phyloP scores from a whole-genome alignment of 140 eudicot species.

The Flaveria floridana region DNA sequence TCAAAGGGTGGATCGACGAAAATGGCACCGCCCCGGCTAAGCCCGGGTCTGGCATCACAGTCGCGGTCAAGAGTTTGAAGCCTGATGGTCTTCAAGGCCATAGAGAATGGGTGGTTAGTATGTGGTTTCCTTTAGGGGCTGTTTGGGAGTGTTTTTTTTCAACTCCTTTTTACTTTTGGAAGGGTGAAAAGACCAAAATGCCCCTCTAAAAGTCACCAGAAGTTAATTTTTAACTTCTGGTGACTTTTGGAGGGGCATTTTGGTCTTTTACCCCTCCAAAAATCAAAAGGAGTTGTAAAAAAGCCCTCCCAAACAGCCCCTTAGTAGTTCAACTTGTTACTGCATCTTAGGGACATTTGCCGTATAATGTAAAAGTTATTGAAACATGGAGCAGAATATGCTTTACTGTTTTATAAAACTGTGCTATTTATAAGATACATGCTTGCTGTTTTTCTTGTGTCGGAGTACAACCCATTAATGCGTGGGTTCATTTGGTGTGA shows the following conservation, averaged over 20 bases:
- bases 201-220: too few relatives aligned
- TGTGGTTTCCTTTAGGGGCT: not conserved
- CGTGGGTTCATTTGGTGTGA: not conserved
- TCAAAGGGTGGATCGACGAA: conserved; percentile 98
- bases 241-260: too few relatives aligned
- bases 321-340: not conserved
- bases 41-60: conserved; percentile 90
- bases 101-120: conserved; percentile 99
- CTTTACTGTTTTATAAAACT: not conserved
- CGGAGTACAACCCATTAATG: not conserved
- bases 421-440: not conserved
- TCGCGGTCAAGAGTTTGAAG: conserved; percentile 93
- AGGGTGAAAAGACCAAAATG: too few relatives aligned
- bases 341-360: not conserved
- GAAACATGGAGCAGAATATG: not conserved
- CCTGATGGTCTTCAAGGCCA: conserved; percentile 99
- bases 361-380: not conserved
- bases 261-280: too few relatives aligned
- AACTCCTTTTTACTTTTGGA: too few relatives aligned
- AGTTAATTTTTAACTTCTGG: too few relatives aligned
- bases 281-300: too few relatives aligned
- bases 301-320: too few relatives aligned
- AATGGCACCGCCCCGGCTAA: conserved; percentile 93
- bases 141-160: too few relatives aligned
- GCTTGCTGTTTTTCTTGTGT: not conserved